These are phyloP conservation scores for Colletotrichum neosansevieriae DNA, from an alignment of 2,329 filamentous ascomycete genomes.

Conservation along the genomic window DNA sequence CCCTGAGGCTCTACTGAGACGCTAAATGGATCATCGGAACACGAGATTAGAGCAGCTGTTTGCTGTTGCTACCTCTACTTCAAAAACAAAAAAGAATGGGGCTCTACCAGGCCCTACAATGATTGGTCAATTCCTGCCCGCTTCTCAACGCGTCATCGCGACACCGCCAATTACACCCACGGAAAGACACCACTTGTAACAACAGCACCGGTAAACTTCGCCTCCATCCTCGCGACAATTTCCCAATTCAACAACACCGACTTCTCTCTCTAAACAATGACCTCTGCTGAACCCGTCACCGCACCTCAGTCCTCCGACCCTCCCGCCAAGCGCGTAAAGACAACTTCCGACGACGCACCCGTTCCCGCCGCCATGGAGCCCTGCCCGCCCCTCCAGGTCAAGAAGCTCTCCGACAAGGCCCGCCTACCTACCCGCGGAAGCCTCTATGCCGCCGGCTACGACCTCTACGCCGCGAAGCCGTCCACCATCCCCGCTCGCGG, in stretches of 20 bases:
- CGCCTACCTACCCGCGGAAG: constrained; percentile 88
- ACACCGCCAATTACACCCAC: constrained; percentile 29
- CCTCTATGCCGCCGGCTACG: constrained; percentile 91
- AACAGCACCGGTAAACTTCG: constrained; percentile 4
- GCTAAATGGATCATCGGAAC: constrained; percentile 20
- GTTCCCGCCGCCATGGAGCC: constrained; percentile 52
- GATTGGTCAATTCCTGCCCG: constrained; percentile 35
- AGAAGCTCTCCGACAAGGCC: constrained; percentile 87
- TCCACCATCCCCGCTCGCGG: constrained; percentile 83
- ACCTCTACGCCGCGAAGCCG: constrained; percentile 84
- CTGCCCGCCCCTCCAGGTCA: constrained; percentile 79
- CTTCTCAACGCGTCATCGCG: constrained; percentile 32
- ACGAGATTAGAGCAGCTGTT: constrained; percentile 1
- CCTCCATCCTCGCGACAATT: background rate
- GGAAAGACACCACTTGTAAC: background rate
- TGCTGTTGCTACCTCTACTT: background rate
- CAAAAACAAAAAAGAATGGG: no score
- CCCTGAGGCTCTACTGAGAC: constrained; percentile 9
- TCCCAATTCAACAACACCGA: constrained; percentile 45
- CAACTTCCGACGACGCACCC: constrained; percentile 52
- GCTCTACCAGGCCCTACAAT: background rate
- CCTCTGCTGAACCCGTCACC: constrained; percentile 51
- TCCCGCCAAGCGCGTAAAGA: constrained; percentile 84
- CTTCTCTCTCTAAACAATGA: constrained; percentile 38
- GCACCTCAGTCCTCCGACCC: constrained; percentile 76